Evolutionary conservation across 1,284 basidiomycete genomes (phyloP).

Genomic region (Papiliotrema flavescens): DNA sequence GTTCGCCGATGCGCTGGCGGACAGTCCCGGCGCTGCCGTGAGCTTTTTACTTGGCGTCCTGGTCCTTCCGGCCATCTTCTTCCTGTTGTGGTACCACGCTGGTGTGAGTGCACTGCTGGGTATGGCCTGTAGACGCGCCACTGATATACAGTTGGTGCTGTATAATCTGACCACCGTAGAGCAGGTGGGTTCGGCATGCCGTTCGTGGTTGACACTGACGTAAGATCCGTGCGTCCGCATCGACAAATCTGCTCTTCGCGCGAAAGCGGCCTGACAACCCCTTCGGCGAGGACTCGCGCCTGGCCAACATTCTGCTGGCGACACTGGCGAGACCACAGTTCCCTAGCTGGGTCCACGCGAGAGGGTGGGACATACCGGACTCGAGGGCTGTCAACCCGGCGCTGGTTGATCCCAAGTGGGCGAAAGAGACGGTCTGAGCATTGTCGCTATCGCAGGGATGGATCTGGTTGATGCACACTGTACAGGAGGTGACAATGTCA

Average conservation of each 20-base stretch:
- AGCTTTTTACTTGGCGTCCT: constrained; percentile 65
- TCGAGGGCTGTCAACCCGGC: constrained; percentile 41
- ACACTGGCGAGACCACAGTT: constrained; percentile 44
- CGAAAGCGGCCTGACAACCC: constrained; percentile 42
- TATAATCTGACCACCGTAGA: constrained; percentile 89
- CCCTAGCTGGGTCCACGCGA: constrained; percentile 46
- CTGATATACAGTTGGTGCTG: constrained; percentile 60
- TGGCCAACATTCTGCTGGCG: constrained; percentile 40
- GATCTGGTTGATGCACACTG: no score
- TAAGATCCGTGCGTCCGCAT: constrained; percentile 45
- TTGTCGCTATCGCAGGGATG: no score
- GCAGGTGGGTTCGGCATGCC: constrained; percentile 59
- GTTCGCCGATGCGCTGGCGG: constrained; percentile 59
- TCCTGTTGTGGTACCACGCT: constrained; percentile 76
- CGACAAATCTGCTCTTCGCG: constrained; percentile 28
- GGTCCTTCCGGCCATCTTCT: constrained; percentile 74
- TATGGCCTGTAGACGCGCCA: background rate
- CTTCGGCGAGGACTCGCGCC: constrained; percentile 33
- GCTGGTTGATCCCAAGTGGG: constrained; percentile 24
- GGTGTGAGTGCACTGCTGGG: constrained; percentile 56
- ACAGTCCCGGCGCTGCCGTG: constrained; percentile 70
- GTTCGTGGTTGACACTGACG: background rate
- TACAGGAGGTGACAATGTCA: no score
- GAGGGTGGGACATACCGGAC: constrained; percentile 31
- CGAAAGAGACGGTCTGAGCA: background rate